Evolutionary conservation across 192 early-diverging fungal species (phyloP).

Genomic region (Umbelopsis isabellina): DNA sequence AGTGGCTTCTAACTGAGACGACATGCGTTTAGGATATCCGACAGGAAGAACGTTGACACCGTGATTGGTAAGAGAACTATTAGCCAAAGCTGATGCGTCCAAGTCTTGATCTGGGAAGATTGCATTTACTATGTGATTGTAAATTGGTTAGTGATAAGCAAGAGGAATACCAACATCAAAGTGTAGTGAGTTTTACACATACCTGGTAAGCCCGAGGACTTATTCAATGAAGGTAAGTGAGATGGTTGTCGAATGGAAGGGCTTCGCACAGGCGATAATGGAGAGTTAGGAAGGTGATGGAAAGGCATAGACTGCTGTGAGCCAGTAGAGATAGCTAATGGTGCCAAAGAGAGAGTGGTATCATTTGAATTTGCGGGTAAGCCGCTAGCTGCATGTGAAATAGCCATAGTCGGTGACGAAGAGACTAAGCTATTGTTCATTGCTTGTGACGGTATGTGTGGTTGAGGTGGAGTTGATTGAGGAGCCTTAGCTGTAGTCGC

Average conservation of each 20-base stretch:
- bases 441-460: background rate
- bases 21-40: constrained; percentile 15
- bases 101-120: constrained; percentile 1
- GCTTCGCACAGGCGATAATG: constrained; percentile 4
- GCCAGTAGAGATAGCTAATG: background rate
- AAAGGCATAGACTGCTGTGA: background rate
- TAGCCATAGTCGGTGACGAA: background rate
- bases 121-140: background rate
- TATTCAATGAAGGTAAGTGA: background rate
- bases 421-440: background rate
- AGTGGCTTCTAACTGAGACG: constrained; percentile 1
- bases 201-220: constrained; percentile 16
- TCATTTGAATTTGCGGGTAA: background rate
- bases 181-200: background rate
- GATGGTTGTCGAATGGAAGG: constrained; percentile 9
- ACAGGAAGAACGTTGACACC: background rate
- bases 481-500: background rate
- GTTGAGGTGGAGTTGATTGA: constrained; percentile 3
- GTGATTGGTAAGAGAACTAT: background rate
- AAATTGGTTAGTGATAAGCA: background rate
- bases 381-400: background rate
- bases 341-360: constrained; percentile 13
- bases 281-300: constrained; percentile 12
- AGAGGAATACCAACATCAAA: background rate
- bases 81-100: background rate